Conservation (phyloP, 1,139 yeast genomes). For the Tardiomyces depauwii region DNA sequence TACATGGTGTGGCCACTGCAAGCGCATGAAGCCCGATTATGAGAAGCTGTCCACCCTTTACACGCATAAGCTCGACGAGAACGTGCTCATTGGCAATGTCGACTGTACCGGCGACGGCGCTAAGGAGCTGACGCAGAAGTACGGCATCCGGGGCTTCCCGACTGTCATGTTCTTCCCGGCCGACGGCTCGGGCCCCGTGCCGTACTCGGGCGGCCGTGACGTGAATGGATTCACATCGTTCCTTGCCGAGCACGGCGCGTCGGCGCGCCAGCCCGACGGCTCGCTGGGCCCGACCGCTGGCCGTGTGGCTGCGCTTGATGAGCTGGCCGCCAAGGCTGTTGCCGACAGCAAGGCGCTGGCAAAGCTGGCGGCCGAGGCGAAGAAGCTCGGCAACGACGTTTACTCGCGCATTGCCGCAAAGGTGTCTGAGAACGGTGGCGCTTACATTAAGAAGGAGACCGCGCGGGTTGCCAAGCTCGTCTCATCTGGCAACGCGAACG, state of each 20-base stretch:
- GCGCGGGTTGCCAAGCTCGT: conserved; percentile 40
- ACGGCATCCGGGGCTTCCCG: conserved; percentile 38
- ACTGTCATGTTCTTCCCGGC: conserved; percentile 36
- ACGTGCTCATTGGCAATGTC: conserved; percentile 37
- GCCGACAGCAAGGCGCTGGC: conserved; percentile 14
- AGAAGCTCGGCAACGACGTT: conserved; percentile 25
- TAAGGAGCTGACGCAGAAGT: conserved; percentile 32
- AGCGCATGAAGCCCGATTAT: conserved; percentile 48
- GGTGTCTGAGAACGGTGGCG: conserved; percentile 36
- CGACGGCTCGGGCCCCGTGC: background rate
- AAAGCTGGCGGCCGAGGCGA: conserved; percentile 14
- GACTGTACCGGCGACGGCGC: conserved; percentile 35
- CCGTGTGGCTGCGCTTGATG: conserved; percentile 34
- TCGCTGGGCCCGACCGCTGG: conserved; percentile 44
- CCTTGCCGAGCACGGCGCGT: conserved; percentile 41
- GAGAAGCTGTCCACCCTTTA: conserved; percentile 45
- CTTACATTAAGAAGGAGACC: conserved; percentile 40
- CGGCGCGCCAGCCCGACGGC: conserved; percentile 47
- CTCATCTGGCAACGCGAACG: conserved; percentile 26
- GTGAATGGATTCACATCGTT: conserved; percentile 25
- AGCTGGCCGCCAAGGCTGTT: conserved; percentile 11
- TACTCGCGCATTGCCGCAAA: conserved; percentile 43
- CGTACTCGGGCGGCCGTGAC: background rate
- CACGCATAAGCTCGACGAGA: conserved; percentile 27
- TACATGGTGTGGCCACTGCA: conserved; percentile 71